A percentile compares a stretch with the other conserved stretches of the same genome.
Evolutionary conservation across 805 yeast species (phyloP).

Genomic region (Saccharomycopsis capsularis): DNA sequence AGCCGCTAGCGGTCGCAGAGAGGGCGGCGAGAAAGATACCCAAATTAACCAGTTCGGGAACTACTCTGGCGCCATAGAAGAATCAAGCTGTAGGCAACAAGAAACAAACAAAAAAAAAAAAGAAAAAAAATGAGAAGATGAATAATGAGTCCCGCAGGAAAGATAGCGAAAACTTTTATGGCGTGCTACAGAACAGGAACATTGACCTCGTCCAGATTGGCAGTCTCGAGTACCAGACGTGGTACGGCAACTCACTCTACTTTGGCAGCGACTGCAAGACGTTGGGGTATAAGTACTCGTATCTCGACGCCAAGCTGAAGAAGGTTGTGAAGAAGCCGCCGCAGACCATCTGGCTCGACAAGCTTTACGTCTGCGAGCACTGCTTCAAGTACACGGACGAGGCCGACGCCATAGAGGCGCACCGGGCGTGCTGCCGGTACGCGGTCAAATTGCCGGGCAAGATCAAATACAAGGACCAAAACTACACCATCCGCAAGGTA

Average conservation of each 20-base stretch:
- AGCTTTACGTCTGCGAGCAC: conserved; percentile 63
- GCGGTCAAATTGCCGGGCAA: conserved; percentile 51
- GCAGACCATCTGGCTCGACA: conserved; percentile 46
- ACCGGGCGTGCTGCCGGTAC: conserved; percentile 40
- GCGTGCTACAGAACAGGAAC: conserved; percentile 55
- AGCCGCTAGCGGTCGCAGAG: too few relatives aligned
- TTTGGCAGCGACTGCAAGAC: conserved; percentile 44
- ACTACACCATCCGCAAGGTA: conserved; percentile 54
- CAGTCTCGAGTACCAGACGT: conserved; percentile 58
- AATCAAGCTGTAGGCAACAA: too few relatives aligned
- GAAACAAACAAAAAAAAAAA: too few relatives aligned
- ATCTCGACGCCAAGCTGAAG: conserved; percentile 17
- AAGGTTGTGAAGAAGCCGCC: conserved; percentile 19
- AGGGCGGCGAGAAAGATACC: too few relatives aligned
- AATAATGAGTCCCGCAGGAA: neutral
- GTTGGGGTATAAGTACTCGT: conserved; percentile 37
- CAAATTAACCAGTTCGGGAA: too few relatives aligned
- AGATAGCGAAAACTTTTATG: conserved; percentile 42
- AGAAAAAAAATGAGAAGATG: neutral
- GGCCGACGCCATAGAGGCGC: conserved; percentile 40
- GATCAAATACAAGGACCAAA: conserved; percentile 56
- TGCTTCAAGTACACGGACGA: conserved; percentile 77
- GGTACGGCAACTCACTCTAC: conserved; percentile 86
- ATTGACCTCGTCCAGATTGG: conserved; percentile 65
- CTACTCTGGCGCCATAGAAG: too few relatives aligned